Percentiles rank a stretch among this genome's conserved stretches.
These are phyloP conservation scores for Geotrichum australiense DNA, from an alignment of 1,139 yeast species.

Conservation along the genomic window DNA sequence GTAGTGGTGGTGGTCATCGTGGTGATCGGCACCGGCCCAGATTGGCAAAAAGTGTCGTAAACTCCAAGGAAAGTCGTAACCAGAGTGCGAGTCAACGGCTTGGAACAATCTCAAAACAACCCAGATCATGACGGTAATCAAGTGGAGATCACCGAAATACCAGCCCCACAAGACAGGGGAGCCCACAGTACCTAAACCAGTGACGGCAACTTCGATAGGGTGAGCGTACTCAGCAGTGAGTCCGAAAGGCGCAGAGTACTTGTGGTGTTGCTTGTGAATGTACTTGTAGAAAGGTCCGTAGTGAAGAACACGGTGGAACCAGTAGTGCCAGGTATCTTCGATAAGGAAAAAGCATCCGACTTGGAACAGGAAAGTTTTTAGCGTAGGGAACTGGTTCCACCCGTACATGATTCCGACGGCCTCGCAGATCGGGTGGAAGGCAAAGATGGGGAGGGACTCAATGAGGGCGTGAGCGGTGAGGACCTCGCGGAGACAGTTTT, in stretches of 20 bases:
- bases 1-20: constrained; percentile 92
- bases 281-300: constrained; percentile 78
- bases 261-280: constrained; percentile 93
- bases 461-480: constrained; percentile 78
- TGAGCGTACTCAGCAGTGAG: constrained; percentile 96
- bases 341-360: constrained; percentile 67
- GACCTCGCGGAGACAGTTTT: constrained; percentile 85
- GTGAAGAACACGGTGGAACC: constrained; percentile 86
- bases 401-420: constrained; percentile 63
- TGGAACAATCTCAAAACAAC: constrained; percentile 81
- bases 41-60: constrained; percentile 82
- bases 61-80: constrained; percentile 96
- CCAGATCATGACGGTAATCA: constrained; percentile 82
- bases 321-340: constrained; percentile 95
- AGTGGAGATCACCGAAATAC: constrained; percentile 62
- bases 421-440: constrained; percentile 84
- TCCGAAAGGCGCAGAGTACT: constrained; percentile 96
- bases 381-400: constrained; percentile 71
- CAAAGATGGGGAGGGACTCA: constrained; percentile 94
- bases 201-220: constrained; percentile 81
- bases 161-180: constrained; percentile 70
- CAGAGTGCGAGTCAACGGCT: constrained; percentile 95
- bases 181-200: constrained; percentile 94
- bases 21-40: constrained; percentile 99
- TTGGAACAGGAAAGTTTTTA: constrained; percentile 53